Base-by-base conservation (phyloP, 1,139 yeast species). In the Yamadazyma blattariae region DNA sequence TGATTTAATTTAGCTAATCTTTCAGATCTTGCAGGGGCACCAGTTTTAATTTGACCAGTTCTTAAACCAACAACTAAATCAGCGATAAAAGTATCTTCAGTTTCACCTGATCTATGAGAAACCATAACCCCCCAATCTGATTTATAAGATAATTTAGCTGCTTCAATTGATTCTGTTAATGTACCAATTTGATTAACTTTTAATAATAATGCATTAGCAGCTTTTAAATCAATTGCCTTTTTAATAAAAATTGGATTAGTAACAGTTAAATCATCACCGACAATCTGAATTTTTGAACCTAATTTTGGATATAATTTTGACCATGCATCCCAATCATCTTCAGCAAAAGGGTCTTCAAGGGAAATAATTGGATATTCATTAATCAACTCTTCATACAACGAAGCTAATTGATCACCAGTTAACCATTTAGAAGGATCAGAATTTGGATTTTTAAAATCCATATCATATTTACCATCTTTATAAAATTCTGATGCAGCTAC, bases 241-340 rank as follows among this genome's bases (percentile, higher is more conserved):
- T 79, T 75, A 66, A 88, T 86, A 74, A 92, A 83, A 50, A 66
- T 51, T 63, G 94, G 94, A 84, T 88, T 88, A 69, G 96, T 88
- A 59, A 87, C 95, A 48, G 96, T 87, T 76, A 88, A 80, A 69
- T 88, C 96, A 65, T 88, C 96, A 66, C 82, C 95, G 51, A 88
- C 95, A 56, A 87, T 73, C 73, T 85, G 96, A 61, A 82, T 66
- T 59, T 60, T 60, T 63, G 73, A 74, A 53, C 80, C 78, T 52
- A 77, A 77, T 66, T 73, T 67, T 53, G 72, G 52, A 77, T 66
- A 79, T 76, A 83, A 83, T 71, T 78, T 81, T 47, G 76, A 63
- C 96, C 96, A 88, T 52, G 95, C 81, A 44, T 79, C 92, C 96
- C 96, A 88, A 79, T 88, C 96, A 64, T 85, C 95, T 77, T 88